phyloP scores from a whole-genome alignment of 352 stramenopile species.

The Sclerospora graminicola region DNA sequence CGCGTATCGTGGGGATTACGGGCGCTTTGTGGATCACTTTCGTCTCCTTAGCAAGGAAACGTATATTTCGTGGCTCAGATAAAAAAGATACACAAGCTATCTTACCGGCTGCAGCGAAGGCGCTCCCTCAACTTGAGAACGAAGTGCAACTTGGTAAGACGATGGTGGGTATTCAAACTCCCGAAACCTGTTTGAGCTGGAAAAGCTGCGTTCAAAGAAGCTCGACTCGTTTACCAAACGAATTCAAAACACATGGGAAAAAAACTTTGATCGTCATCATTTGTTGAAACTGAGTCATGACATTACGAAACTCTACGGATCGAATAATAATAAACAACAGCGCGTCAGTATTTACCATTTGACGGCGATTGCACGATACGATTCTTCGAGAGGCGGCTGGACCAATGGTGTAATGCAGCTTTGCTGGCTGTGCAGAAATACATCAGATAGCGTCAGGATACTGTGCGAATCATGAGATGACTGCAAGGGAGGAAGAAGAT shows the following conservation, averaged over 20 bases:
- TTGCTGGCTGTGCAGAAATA: slow-evolving; percentile 41
- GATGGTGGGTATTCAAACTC: slow-evolving; percentile 88
- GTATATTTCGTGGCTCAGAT: slow-evolving; percentile 71
- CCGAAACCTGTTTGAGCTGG: slow-evolving; percentile 82
- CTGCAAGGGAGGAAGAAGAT: slow-evolving; percentile 72
- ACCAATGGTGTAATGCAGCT: slow-evolving; percentile 36
- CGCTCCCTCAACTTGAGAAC: slow-evolving; percentile 52
- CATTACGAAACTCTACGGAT: slow-evolving; percentile 81
- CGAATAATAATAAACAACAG: too few relatives aligned
- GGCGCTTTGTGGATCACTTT: slow-evolving; percentile 79
- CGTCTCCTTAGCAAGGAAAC: slow-evolving; percentile 72
- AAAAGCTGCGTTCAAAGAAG: slow-evolving; percentile 79
- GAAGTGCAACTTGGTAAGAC: slow-evolving; percentile 84
- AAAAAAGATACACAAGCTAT: slow-evolving; percentile 81
- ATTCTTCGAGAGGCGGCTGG: too few relatives aligned
- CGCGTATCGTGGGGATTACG: slow-evolving; percentile 78
- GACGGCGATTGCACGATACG: too few relatives aligned
- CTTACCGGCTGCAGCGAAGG: slow-evolving; percentile 61
- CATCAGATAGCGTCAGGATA: slow-evolving; percentile 62
- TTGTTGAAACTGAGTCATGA: slow-evolving; percentile 74
- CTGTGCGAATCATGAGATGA: slow-evolving; percentile 67
- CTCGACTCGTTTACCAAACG: slow-evolving; percentile 62
- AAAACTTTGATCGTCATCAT: slow-evolving; percentile 69
- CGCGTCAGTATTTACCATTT: too few relatives aligned
- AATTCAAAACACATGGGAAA: slow-evolving; percentile 82